Percentiles rank a stretch among this genome's conserved stretches.
Conservation (phyloP, 768 basidiomycete species). For the Paxillus ammoniavirescens region DNA sequence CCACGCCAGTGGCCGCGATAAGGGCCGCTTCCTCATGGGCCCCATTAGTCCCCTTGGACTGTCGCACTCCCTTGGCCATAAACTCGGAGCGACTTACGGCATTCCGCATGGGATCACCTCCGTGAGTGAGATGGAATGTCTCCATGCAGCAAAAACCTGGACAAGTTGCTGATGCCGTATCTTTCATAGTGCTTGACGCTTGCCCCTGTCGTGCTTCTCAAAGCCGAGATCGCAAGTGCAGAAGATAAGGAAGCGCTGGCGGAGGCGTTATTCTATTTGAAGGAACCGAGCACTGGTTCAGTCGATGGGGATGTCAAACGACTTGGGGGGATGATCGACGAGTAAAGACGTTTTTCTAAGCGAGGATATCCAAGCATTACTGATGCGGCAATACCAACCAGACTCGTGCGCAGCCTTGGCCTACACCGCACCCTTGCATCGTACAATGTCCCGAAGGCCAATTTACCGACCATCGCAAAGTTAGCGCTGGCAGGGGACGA, state of each 20-base stretch:
- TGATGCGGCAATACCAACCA: slow-evolving; percentile 24
- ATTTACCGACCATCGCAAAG: slow-evolving; percentile 52
- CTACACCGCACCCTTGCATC: slow-evolving; percentile 55
- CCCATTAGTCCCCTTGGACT: slow-evolving; percentile 58
- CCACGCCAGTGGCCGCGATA: neutral
- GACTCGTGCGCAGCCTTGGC: slow-evolving; percentile 60
- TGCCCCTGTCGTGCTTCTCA: slow-evolving; percentile 57
- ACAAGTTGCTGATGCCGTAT: slow-evolving; percentile 1
- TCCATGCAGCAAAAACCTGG: neutral
- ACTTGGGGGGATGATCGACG: slow-evolving; percentile 52
- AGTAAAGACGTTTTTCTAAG: slow-evolving; percentile 38
- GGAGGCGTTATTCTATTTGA: slow-evolving; percentile 54
- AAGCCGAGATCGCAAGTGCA: slow-evolving; percentile 55
- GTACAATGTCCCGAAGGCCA: slow-evolving; percentile 61
- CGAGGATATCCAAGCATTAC: neutral
- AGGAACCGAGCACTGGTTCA: slow-evolving; percentile 59
- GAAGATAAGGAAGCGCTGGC: slow-evolving; percentile 64
- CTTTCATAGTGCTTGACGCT: slow-evolving; percentile 64
- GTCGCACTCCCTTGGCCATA: slow-evolving; percentile 75
- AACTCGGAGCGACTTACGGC: slow-evolving; percentile 66
- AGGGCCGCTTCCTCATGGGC: neutral
- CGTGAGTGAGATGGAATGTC: slow-evolving; percentile 36
- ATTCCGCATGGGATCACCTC: slow-evolving; percentile 86
- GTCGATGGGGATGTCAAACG: slow-evolving; percentile 59
- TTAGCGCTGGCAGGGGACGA: slow-evolving; percentile 30